A percentile compares a stretch with the other conserved stretches of the same genome.
These are phyloP conservation scores for Sherardia arvensis DNA, from an alignment of 257 asterid genomes.

Conservation along the genomic window DNA sequence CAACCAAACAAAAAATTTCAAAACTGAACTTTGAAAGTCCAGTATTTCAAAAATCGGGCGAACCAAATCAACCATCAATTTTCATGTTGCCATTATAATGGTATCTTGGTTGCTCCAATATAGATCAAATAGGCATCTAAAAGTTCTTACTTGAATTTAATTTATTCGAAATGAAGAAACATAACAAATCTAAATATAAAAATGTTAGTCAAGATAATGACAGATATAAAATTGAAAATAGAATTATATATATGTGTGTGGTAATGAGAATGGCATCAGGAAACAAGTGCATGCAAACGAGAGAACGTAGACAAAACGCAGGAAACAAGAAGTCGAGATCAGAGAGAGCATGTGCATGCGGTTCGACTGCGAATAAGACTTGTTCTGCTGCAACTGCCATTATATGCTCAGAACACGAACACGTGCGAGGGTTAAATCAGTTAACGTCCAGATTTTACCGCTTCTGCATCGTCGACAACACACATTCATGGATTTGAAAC, in stretches of 20 bases:
- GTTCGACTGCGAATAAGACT: not conserved
- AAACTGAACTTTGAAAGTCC: too few species aligned
- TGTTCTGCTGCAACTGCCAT: not conserved
- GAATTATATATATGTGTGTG: not conserved
- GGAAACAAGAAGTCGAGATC: conserved; percentile 9
- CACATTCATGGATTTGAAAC: not conserved
- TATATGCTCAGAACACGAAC: conserved; percentile 6
- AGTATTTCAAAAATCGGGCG: too few species aligned
- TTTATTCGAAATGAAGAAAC: too few species aligned
- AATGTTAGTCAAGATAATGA: not conserved
- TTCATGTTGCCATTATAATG: too few species aligned
- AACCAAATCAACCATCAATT: too few species aligned
- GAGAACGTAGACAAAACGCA: conserved; percentile 22
- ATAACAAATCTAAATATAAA: too few species aligned
- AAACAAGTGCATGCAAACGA: conserved; percentile 16
- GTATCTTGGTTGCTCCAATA: too few species aligned
- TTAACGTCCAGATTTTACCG: not conserved
- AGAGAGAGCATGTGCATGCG: conserved; percentile 16
- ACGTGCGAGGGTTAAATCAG: conserved; percentile 15
- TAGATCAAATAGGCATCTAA: too few species aligned
- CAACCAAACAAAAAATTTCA: too few species aligned
- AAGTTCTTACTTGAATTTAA: too few species aligned
- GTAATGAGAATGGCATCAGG: conserved; percentile 7
- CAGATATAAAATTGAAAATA: too few species aligned
- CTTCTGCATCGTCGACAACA: not conserved